Evolutionary conservation across 176 grass and related monocot species (phyloP).

Genomic region (Zea luxurians): DNA sequence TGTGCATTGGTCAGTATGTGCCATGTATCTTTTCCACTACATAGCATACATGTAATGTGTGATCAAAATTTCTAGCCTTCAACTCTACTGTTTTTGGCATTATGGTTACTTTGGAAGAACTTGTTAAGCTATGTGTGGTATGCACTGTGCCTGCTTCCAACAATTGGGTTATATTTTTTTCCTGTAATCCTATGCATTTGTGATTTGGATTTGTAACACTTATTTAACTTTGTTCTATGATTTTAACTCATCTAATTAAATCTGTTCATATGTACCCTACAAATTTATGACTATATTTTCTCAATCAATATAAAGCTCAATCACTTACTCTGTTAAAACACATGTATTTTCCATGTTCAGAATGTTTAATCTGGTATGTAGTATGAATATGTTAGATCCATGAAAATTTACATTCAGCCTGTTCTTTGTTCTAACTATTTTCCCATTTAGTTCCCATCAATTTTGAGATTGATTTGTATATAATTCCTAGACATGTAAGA

Average conservation of each 20-base stretch:
- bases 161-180: conserved; percentile 47
- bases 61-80: too few relatives aligned
- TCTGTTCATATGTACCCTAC: background rate
- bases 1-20: too few relatives aligned
- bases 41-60: too few relatives aligned
- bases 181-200: background rate
- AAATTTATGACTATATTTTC: conserved; percentile 11
- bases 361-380: background rate
- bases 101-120: too few relatives aligned
- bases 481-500: conserved; percentile 50
- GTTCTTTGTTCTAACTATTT: background rate
- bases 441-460: background rate
- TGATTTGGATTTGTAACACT: too few relatives aligned
- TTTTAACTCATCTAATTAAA: conserved; percentile 16
- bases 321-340: background rate
- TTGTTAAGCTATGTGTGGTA: too few relatives aligned
- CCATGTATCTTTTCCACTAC: too few relatives aligned
- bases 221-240: conserved; percentile 8
- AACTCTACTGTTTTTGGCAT: too few relatives aligned
- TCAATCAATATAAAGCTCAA: background rate
- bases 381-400: background rate
- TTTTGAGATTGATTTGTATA: conserved; percentile 17
- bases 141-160: too few relatives aligned
- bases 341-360: background rate
- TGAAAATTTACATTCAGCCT: background rate